Conservation (phyloP, 2,329 filamentous ascomycete genomes). For the Tolypocladium cylindrosporum region DNA sequence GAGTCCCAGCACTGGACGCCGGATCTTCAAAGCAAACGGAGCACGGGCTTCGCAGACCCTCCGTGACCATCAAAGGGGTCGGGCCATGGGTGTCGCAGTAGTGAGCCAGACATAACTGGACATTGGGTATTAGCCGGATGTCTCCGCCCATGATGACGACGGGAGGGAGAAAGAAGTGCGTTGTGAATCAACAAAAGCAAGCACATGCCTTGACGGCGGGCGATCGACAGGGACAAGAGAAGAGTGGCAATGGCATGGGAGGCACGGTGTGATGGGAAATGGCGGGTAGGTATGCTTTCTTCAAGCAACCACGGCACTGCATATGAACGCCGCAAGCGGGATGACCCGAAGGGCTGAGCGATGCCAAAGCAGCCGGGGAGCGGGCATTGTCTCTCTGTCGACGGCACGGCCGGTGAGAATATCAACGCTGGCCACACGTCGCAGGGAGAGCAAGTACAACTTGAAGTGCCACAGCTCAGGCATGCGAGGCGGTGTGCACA, state of each 20-base stretch:
- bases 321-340: not conserved
- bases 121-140: constrained; percentile 20
- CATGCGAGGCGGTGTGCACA: not conserved
- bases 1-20: not conserved
- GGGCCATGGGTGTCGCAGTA: constrained; percentile 63
- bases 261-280: not conserved
- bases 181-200: not conserved
- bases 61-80: constrained; percentile 60
- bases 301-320: not conserved
- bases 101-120: constrained; percentile 59
- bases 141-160: constrained; percentile 16
- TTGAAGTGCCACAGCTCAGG: not conserved
- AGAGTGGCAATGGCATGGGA: not conserved
- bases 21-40: constrained; percentile 43
- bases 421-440: not conserved
- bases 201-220: not conserved
- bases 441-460: not conserved
- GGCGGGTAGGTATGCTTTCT: not conserved
- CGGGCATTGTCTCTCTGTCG: not conserved
- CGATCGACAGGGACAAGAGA: not conserved
- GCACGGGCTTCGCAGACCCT: constrained; percentile 53
- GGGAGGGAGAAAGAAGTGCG: not conserved
- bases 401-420: not conserved
- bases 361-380: not conserved
- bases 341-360: not conserved